These are phyloP conservation scores for Bisporella sp. DNA, from an alignment of 2,329 filamentous ascomycete species.

Conservation along the genomic window DNA sequence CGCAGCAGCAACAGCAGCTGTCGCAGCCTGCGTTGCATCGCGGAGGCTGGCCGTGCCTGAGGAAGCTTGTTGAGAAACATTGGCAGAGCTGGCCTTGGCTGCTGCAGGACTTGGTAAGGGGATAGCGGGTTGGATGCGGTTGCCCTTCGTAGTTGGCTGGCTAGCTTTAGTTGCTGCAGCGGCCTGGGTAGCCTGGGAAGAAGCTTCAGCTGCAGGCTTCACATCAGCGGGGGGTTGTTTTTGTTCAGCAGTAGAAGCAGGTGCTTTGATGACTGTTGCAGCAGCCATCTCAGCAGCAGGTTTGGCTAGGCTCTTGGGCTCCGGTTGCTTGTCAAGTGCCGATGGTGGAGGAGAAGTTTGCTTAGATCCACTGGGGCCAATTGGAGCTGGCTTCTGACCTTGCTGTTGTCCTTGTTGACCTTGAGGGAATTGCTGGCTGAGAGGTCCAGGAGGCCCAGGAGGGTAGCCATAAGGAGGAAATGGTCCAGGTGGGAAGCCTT, in stretches of 20 bases:
- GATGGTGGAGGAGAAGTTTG: constrained; percentile 38
- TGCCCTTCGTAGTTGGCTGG: constrained; percentile 33
- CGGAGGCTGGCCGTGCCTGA: constrained; percentile 34
- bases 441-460: constrained; percentile 59
- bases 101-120: constrained; percentile 48
- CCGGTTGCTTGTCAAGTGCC: constrained; percentile 37
- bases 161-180: constrained; percentile 7
- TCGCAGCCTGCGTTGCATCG: constrained; percentile 67
- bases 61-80: constrained; percentile 1
- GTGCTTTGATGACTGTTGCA: constrained; percentile 41
- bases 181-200: constrained; percentile 9
- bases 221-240: constrained; percentile 17
- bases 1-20: constrained; percentile 70
- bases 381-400: constrained; percentile 38
- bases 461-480: constrained; percentile 37
- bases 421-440: constrained; percentile 51
- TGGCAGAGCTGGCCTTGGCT: constrained; percentile 31
- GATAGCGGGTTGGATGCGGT: constrained; percentile 57
- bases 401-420: constrained; percentile 19
- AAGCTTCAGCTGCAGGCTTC: constrained; percentile 38
- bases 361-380: constrained; percentile 44
- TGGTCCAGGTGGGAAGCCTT: constrained; percentile 64
- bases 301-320: constrained; percentile 47
- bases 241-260: constrained; percentile 50
- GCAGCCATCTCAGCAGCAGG: constrained; percentile 30